phyloP scores from a whole-genome alignment of 192 early-diverging fungal genomes.

The Chytriomyces hyalinus region DNA sequence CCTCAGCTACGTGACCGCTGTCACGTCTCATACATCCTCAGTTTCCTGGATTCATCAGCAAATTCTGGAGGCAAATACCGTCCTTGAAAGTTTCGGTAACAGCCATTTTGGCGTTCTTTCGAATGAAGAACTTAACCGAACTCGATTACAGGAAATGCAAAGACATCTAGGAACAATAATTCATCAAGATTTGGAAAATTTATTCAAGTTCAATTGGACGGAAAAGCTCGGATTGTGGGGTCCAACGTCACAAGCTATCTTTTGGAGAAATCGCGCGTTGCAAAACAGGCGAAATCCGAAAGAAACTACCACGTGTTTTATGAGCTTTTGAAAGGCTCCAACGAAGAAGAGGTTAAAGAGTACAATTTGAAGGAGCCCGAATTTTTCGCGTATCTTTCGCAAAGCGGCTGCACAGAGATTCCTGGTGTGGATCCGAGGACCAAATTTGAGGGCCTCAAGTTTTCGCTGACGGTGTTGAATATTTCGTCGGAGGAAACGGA shows the following conservation, averaged over 20 bases:
- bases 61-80: constrained; percentile 64
- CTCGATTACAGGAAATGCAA: constrained; percentile 55
- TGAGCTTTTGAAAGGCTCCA: constrained; percentile 52
- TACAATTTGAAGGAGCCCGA: constrained; percentile 44
- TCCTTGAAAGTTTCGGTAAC: constrained; percentile 61
- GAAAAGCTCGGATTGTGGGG: constrained; percentile 54
- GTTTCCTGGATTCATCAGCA: constrained; percentile 65
- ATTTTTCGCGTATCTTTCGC: constrained; percentile 49
- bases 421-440: constrained; percentile 50
- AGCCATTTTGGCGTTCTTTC: constrained; percentile 11
- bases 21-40: constrained; percentile 43
- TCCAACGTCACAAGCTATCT: constrained; percentile 63
- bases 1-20: constrained; percentile 57
- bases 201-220: constrained; percentile 59
- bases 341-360: constrained; percentile 48
- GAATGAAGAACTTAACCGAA: constrained; percentile 14
- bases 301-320: constrained; percentile 68
- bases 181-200: constrained; percentile 67
- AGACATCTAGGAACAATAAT: constrained; percentile 65
- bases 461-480: constrained; percentile 74
- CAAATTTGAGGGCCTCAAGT: constrained; percentile 77
- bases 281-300: constrained; percentile 54
- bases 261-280: constrained; percentile 63
- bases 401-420: constrained; percentile 61
- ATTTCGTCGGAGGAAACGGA: constrained; percentile 69